Conservation (phyloP, 164 flowering plant species). For the Aristolochia californica region DNA sequence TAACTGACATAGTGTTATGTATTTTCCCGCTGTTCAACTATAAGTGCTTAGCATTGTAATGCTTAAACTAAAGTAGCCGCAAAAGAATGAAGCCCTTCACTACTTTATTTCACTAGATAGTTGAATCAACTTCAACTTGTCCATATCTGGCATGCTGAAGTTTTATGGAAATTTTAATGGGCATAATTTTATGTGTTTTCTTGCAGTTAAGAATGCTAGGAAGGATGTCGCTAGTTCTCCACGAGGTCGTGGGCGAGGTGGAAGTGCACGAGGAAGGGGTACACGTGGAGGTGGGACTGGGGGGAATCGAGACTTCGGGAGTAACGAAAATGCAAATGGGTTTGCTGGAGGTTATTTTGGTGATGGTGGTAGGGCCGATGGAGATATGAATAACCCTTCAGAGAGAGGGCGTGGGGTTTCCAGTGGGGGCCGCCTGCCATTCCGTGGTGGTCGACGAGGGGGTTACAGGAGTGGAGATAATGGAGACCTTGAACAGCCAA, state of each 20-base stretch:
- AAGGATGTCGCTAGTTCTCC: not conserved
- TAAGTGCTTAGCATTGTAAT: too few species aligned
- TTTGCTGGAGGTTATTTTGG: constrained; percentile 6
- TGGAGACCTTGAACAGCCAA: constrained; percentile 18
- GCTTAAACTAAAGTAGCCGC: too few species aligned
- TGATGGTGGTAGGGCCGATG: constrained; percentile 6
- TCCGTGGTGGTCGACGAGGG: constrained; percentile 8
- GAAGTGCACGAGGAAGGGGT: constrained; percentile 10
- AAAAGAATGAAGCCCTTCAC: too few species aligned
- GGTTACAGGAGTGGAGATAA: constrained; percentile 27
- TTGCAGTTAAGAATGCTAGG: constrained; percentile 13
- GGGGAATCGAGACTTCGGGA: constrained; percentile 5
- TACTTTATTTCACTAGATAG: too few species aligned
- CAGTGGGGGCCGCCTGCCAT: constrained; percentile 4
- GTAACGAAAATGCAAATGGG: constrained; percentile 7
- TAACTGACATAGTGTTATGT: too few species aligned
- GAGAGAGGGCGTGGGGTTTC: constrained; percentile 7
- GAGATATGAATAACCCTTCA: constrained; percentile 2
- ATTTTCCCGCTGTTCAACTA: too few species aligned
- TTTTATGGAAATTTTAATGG: not conserved
- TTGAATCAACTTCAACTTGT: too few species aligned
- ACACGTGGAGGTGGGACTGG: constrained; percentile 17
- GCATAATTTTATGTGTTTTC: not conserved
- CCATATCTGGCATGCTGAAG: not conserved
- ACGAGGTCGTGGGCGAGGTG: constrained; percentile 4